Evolutionary conservation across 208 protist genomes (phyloP), one percentile per base, ranked within the genome.

Genomic region (Acanthamoeba quina): DNA sequence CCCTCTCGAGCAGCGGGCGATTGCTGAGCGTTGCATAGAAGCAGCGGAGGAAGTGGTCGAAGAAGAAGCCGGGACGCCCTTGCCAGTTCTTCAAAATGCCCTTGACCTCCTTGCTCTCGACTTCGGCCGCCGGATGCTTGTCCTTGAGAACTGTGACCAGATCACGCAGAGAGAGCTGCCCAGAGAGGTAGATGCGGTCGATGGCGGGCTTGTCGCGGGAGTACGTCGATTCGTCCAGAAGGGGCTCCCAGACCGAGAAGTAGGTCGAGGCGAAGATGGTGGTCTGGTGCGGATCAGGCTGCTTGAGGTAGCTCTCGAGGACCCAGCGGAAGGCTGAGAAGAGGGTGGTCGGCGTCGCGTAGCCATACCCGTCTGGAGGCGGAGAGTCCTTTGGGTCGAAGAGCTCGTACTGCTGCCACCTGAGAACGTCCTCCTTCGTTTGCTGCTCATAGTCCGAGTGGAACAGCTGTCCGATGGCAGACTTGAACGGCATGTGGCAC

Each of bases 281-380:
- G n/a, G 54, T 70, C 56, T 91, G 85, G 54, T n/a, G 37, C n/a
- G 85, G 2, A 13, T 21, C 85, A 70, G 56, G n/a, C 19, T 13
- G 29, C 26, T 72, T 7, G 56, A 91, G 85, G 44, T 70, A 91
- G 26, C 26, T 54, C 85, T 91, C 13, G 31, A 91, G 85, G 2
- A 91, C 62, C 85, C 85, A 91, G 2, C 85, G 85, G 26, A 91
- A 68, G 2, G 9, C 85, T 3, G 85, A 91, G 58, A 91, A 91
- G 85, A 91, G 62, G n/a, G 85, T 91, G 24, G 85, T 91, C 37
- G 58, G 47, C 15, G 29, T 13, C 37, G 29, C 37, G 17, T 60
- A 60, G 41, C 2, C 10, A 6, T 60, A 60, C 24, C 47, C 66
- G 76, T 85, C 26, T 13, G 76, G 76, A 85, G 6, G 41, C 5